phyloP scores from a whole-genome alignment of 2,329 filamentous ascomycete species.

The Drechslerella stenobrocha region DNA sequence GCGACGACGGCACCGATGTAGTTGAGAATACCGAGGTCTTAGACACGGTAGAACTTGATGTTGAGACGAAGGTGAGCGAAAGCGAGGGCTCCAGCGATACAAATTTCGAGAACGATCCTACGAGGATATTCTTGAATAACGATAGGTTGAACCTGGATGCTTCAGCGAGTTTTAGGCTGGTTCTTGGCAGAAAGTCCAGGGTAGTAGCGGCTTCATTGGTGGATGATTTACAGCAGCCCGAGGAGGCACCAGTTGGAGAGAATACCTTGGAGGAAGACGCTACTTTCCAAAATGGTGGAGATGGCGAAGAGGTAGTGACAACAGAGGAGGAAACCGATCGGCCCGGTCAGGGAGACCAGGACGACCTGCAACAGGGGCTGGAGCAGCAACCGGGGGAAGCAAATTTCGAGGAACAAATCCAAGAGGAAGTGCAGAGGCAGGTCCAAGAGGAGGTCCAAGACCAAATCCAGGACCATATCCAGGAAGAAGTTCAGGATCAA shows the following conservation, averaged over 20 bases:
- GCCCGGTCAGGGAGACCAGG: slow-evolving; percentile 2
- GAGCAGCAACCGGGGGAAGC: slow-evolving; percentile 3
- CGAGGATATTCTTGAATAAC: slow-evolving; percentile 29
- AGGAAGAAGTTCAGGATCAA: not conserved
- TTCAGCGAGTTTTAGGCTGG: slow-evolving; percentile 34
- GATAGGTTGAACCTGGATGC: slow-evolving; percentile 17
- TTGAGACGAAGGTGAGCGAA: slow-evolving; percentile 7
- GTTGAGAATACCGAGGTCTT: slow-evolving; percentile 13
- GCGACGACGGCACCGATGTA: slow-evolving; percentile 7
- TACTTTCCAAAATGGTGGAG: not conserved
- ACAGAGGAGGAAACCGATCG: not conserved
- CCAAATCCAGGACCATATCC: not conserved
- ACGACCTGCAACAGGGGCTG: slow-evolving; percentile 1
- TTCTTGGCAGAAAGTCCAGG: slow-evolving; percentile 19
- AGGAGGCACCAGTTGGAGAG: not conserved
- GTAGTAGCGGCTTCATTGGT: not conserved
- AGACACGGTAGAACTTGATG: slow-evolving; percentile 23
- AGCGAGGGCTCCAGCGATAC: not conserved
- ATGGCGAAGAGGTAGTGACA: not conserved
- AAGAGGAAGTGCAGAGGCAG: not conserved
- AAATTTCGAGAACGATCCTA: not conserved
- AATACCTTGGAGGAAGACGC: not conserved
- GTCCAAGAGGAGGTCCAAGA: not conserved
- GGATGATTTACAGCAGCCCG: not conserved
- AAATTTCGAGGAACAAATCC: not conserved